Base-by-base conservation (phyloP, 2,329 filamentous ascomycete genomes). In the Paecilomyces dactylethromorphus region DNA sequence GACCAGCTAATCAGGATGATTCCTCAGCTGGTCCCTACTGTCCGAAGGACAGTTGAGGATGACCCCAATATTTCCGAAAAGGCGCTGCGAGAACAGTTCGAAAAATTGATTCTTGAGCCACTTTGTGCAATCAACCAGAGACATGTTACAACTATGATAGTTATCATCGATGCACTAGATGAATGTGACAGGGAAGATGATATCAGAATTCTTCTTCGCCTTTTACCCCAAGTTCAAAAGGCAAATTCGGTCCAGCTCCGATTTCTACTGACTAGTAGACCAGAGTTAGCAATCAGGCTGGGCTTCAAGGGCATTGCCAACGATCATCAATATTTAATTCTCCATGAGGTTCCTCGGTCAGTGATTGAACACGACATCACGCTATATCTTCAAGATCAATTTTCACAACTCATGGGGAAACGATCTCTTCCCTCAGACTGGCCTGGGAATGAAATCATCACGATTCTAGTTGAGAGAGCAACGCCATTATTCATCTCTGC, bases 121-220 rank as follows among this genome's bases (percentile, higher is more conserved):
- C 51, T 73, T 39, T 13, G 33, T 39, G 8, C 4, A 22, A 22
- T 51, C n/a, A 18, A 12, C 10, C 54, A 22, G n/a, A 29, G 58
- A 6, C 60, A 54, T 10, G 49, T 55, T 52, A 26, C 52, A 56
- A 56, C 53, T 11, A 35, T 59, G 6, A 56, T 68, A 32, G 31
- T 72, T 12, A 62, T 71, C 5, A 60, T 73, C 53, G 68, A 72
- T 60, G 68, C 69, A 12, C 58, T 72, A 15, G 68, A 71, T 50
- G 68, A 72, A 56, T 72, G 69, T 58, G 63, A 66, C 3, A 58
- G 58, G 52, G 64, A 68, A 56, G 54, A 62, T 15, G 60, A 68
- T 55, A 62, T 66, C 8, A 56, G 33, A 32, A 56, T 61, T 12
- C 65, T 72, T 21, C 26, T 70, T 24, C 60, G 53, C 24, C 62